phyloP scores from a whole-genome alignment of 1,284 basidiomycete genomes.

The Stygiomarasmius scandens region DNA sequence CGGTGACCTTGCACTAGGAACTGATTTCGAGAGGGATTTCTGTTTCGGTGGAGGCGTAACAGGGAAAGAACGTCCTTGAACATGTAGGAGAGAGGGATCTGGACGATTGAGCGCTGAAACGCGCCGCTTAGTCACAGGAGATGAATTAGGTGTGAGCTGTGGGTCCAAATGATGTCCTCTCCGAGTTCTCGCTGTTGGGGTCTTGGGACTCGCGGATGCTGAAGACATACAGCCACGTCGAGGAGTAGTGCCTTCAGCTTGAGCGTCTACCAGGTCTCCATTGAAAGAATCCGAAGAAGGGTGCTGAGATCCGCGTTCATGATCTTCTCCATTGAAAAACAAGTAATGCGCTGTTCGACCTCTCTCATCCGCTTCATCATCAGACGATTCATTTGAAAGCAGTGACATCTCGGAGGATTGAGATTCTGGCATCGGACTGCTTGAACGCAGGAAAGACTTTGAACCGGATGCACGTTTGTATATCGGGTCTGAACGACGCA shows the following conservation, averaged over 20 bases:
- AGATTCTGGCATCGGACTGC: not conserved
- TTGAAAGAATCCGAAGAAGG: conserved; percentile 2
- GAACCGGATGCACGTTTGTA: not conserved
- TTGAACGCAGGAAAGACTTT: not conserved
- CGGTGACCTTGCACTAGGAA: not conserved
- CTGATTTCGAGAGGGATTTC: not conserved
- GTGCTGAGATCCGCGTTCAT: not conserved
- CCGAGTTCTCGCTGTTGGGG: not conserved
- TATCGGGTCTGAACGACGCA: not conserved
- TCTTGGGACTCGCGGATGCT: not conserved
- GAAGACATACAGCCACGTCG: not conserved
- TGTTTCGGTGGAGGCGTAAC: not conserved
- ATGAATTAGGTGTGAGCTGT: conserved; percentile 2
- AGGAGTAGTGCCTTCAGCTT: not conserved
- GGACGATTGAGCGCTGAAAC: not conserved
- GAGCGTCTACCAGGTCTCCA: not conserved
- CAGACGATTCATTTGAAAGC: conserved; percentile 7
- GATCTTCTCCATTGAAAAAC: conserved; percentile 7
- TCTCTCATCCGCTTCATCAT: conserved; percentile 11
- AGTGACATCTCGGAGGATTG: not conserved
- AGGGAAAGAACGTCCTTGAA: not conserved
- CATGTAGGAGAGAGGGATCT: not conserved
- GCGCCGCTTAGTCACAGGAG: not conserved
- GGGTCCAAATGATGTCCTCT: not conserved
- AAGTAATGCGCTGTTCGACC: conserved; percentile 13